Percentiles rank a stretch among this genome's conserved stretches.
phyloP scores from a whole-genome alignment of 139 green algal species.

The Limnomonas spitsbergensis region DNA sequence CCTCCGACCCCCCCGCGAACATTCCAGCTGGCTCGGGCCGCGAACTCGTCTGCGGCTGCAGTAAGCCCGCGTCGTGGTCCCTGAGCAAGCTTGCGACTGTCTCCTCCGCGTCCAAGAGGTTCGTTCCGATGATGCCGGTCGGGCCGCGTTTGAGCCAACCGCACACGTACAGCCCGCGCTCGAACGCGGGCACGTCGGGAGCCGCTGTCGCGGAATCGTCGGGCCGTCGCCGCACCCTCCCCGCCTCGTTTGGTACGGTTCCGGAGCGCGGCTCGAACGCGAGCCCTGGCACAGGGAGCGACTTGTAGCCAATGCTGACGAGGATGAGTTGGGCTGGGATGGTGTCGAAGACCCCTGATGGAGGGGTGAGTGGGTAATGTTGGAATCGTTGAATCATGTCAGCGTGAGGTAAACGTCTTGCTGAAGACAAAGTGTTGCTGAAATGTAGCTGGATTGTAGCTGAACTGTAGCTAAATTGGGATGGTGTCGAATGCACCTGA shows the following conservation, averaged over 20 bases:
- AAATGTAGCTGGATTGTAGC: too few relatives aligned
- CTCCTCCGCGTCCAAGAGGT: constrained; percentile 80
- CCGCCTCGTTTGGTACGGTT: constrained; percentile 68
- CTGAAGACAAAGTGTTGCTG: too few relatives aligned
- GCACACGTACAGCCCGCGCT: constrained; percentile 74
- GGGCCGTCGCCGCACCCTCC: constrained; percentile 47
- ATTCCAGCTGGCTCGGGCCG: background rate
- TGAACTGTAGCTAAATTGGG: too few relatives aligned
- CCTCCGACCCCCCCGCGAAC: background rate
- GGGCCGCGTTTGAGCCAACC: constrained; percentile 88
- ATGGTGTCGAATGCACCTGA: too few relatives aligned
- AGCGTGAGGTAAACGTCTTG: too few relatives aligned
- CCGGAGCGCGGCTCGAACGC: constrained; percentile 65
- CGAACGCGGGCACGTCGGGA: background rate
- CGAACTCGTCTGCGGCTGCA: background rate
- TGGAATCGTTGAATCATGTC: too few relatives aligned
- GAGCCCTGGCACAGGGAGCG: constrained; percentile 60
- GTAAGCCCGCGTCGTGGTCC: constrained; percentile 29
- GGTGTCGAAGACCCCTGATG: constrained; percentile 33
- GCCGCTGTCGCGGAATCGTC: background rate
- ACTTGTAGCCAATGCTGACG: constrained; percentile 77
- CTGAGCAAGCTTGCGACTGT: constrained; percentile 60
- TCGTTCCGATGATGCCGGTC: constrained; percentile 89
- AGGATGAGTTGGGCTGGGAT: constrained; percentile 72
- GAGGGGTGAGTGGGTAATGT: too few relatives aligned